Evolutionary conservation across 306 rosid genomes (phyloP).

Genomic region (Prosopis cineraria): DNA sequence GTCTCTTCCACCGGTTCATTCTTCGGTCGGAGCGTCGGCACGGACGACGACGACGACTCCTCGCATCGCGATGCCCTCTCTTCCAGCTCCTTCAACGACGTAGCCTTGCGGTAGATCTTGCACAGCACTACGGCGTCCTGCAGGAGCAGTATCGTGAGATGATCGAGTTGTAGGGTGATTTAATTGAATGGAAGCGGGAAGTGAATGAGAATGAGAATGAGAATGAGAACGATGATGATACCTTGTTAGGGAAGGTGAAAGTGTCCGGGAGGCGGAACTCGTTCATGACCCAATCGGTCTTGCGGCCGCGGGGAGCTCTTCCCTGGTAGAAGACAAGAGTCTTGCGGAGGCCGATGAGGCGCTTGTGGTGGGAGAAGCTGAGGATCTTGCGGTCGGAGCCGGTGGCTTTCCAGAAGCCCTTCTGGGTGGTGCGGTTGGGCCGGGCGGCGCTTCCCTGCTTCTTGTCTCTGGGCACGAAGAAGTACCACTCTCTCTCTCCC

Average conservation of each 20-base stretch:
- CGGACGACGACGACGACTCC: conserved; percentile 58
- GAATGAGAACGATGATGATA: background rate
- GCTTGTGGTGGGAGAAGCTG: conserved; percentile 64
- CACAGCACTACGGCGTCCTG: conserved; percentile 81
- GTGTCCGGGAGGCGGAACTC: conserved; percentile 91
- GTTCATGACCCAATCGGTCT: conserved; percentile 99
- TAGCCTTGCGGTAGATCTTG: conserved; percentile 93
- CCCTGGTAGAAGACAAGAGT: conserved; percentile 90
- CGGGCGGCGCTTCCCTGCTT: conserved; percentile 88
- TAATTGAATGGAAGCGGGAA: too few species aligned
- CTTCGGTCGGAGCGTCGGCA: conserved; percentile 34
- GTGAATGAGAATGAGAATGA: too few species aligned
- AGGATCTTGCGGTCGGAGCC: conserved; percentile 87
- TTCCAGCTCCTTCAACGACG: conserved; percentile 91
- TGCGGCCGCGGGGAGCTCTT: conserved; percentile 82
- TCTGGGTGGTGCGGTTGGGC: conserved; percentile 91
- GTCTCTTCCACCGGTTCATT: conserved; percentile 31
- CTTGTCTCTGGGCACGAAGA: conserved; percentile 95
- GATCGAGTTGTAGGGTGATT: too few species aligned
- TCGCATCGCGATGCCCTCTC: conserved; percentile 69
- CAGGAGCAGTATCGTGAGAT: too few species aligned
- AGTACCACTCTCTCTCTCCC: conserved; percentile 98
- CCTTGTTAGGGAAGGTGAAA: conserved; percentile 43
- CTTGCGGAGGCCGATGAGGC: conserved; percentile 80
- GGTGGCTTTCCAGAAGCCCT: conserved; percentile 96